These are phyloP conservation scores for Scedosporium minutisporum DNA, from an alignment of 2,329 filamentous ascomycete species.

Conservation along the genomic window DNA sequence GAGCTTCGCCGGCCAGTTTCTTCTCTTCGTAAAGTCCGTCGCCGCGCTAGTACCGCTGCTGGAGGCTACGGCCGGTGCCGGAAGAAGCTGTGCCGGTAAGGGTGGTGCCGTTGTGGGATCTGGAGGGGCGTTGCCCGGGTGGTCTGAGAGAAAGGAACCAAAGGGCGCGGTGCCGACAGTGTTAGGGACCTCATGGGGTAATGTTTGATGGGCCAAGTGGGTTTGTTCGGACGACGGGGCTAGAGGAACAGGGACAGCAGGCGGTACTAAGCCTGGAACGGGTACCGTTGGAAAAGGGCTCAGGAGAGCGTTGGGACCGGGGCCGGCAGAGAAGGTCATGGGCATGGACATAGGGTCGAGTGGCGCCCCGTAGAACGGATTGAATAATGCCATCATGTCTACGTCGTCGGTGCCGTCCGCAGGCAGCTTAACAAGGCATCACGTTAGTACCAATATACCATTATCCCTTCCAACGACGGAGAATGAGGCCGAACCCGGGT, in stretches of 20 bases:
- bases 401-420: conserved; percentile 20
- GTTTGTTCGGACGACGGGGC: not conserved
- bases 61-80: not conserved
- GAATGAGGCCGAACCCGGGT: not conserved
- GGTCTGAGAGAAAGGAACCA: not conserved
- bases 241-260: not conserved
- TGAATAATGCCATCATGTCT: conserved; percentile 34
- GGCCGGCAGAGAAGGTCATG: conserved; percentile 23
- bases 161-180: not conserved
- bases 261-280: not conserved
- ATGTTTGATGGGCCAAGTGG: not conserved
- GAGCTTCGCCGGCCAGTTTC: conserved; percentile 79
- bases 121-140: not conserved
- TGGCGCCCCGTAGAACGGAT: conserved; percentile 24
- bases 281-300: conserved; percentile 8
- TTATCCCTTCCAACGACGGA: too few species aligned
- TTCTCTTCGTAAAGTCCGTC: conserved; percentile 36
- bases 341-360: conserved; percentile 32
- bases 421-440: not conserved
- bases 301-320: conserved; percentile 11
- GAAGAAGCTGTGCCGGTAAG: not conserved
- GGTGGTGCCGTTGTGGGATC: not conserved
- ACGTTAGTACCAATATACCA: not conserved
- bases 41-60: conserved; percentile 14
- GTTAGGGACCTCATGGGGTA: not conserved